Evolutionary conservation across 345 rosid genomes (phyloP).

Genomic region (Erysimum cheiranthoides): DNA sequence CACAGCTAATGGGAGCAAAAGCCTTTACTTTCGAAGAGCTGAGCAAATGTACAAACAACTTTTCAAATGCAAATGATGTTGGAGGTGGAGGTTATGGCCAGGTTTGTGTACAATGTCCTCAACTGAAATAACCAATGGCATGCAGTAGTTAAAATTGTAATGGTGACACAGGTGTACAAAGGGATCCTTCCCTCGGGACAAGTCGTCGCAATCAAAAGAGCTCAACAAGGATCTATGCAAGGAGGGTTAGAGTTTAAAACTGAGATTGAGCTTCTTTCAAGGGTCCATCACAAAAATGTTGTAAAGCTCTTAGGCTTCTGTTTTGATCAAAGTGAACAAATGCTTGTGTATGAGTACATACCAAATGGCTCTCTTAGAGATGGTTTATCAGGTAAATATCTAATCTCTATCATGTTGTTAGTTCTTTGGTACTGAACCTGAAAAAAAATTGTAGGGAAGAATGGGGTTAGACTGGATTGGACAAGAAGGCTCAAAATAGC

Average conservation of each 20-base stretch:
- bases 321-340: slow-evolving; percentile 51
- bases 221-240: slow-evolving; percentile 73
- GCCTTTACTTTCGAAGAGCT: slow-evolving; percentile 18
- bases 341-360: slow-evolving; percentile 14
- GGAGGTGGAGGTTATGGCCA: slow-evolving; percentile 19
- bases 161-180: slow-evolving; percentile 65
- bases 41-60: not conserved
- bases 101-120: not conserved
- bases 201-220: slow-evolving; percentile 67
- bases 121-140: not conserved
- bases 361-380: slow-evolving; percentile 14
- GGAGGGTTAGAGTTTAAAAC: slow-evolving; percentile 73
- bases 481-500: slow-evolving; percentile 65
- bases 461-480: slow-evolving; percentile 79
- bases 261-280: slow-evolving; percentile 81
- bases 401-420: not conserved
- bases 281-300: slow-evolving; percentile 77
- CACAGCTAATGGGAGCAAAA: slow-evolving; percentile 17
- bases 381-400: slow-evolving; percentile 1
- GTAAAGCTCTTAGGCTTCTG: slow-evolving; percentile 68
- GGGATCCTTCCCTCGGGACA: slow-evolving; percentile 59
- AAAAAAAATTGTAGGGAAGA: slow-evolving; percentile 54
- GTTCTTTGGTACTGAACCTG: not conserved
- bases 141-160: not conserved
- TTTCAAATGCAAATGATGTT: slow-evolving; percentile 14